These are phyloP conservation scores for Globisporangium emineosum DNA, from an alignment of 352 stramenopile species.

Conservation along the genomic window DNA sequence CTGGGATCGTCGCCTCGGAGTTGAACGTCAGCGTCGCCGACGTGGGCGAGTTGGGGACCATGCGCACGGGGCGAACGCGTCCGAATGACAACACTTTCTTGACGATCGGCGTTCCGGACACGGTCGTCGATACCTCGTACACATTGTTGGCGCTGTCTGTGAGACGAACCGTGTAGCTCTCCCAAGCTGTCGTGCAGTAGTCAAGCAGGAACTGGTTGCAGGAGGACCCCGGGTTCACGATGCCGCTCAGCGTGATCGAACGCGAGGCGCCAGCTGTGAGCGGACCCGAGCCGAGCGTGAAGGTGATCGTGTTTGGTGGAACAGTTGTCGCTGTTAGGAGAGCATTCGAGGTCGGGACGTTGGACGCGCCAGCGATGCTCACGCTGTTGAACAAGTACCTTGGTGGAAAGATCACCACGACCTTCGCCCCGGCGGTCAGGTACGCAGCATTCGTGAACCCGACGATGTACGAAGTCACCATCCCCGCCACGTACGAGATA, in stretches of 20 bases:
- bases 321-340: conserved; percentile 14
- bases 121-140: conserved; percentile 36
- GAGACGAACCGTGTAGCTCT: conserved; percentile 39
- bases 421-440: conserved; percentile 28
- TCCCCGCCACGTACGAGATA: conserved; percentile 38
- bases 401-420: conserved; percentile 44
- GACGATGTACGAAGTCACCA: conserved; percentile 35
- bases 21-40: conserved; percentile 38
- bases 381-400: conserved; percentile 33
- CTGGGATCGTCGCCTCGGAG: conserved; percentile 33
- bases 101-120: conserved; percentile 58
- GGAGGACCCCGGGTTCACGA: conserved; percentile 57
- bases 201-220: conserved; percentile 58
- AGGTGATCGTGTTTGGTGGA: conserved; percentile 12
- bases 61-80: conserved; percentile 42
- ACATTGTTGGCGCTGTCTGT: conserved; percentile 34
- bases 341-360: conserved; percentile 34
- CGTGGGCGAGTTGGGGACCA: conserved; percentile 34
- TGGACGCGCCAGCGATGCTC: conserved; percentile 22
- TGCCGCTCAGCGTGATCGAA: conserved; percentile 33
- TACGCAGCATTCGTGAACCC: conserved; percentile 48
- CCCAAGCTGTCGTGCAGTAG: conserved; percentile 43
- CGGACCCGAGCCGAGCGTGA: conserved; percentile 34
- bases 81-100: conserved; percentile 56
- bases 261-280: conserved; percentile 34